A percentile compares a stretch with the other conserved stretches of the same genome.
phyloP scores from a whole-genome alignment of 2,329 filamentous ascomycete species.

The Colletotrichum sp. region DNA sequence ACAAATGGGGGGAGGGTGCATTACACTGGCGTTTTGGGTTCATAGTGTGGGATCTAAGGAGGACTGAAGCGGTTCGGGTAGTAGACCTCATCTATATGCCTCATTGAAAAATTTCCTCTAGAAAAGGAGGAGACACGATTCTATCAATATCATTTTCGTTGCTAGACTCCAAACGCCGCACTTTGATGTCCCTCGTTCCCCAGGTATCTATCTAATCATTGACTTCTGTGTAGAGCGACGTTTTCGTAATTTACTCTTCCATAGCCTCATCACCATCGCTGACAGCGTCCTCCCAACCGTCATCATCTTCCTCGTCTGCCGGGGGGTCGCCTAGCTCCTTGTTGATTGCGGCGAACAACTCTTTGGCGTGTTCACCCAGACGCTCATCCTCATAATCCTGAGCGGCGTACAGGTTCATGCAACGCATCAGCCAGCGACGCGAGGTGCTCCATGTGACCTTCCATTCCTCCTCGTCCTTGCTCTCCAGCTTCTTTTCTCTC shows the following conservation, averaged over 20 bases:
- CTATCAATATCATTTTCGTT: neutral
- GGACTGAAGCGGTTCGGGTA: neutral
- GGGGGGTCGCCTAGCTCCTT: conserved; percentile 67
- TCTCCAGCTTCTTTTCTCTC: conserved; percentile 40
- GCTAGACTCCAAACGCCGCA: conserved; percentile 9
- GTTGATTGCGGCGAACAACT: conserved; percentile 70
- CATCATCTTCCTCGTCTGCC: conserved; percentile 59
- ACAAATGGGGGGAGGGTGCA: neutral
- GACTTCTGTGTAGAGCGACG: neutral
- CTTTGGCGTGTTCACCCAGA: conserved; percentile 75
- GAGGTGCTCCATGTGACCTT: conserved; percentile 74
- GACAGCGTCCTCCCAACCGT: conserved; percentile 51
- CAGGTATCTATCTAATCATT: neutral
- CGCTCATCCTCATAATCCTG: conserved; percentile 88
- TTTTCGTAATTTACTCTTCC: conserved; percentile 40
- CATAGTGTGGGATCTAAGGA: neutral
- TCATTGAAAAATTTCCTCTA: neutral
- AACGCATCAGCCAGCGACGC: conserved; percentile 82
- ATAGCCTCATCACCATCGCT: conserved; percentile 56
- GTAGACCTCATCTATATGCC: neutral
- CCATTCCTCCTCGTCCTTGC: conserved; percentile 53
- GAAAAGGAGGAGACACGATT: neutral
- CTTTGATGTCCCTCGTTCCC: neutral
- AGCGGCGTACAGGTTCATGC: conserved; percentile 77
- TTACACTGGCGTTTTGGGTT: conserved; percentile 10